Percentiles rank a stretch among this genome's conserved stretches.
phyloP scores from a whole-genome alignment of 176 grass and related monocot genomes.

The Calamus simplicifolius region DNA sequence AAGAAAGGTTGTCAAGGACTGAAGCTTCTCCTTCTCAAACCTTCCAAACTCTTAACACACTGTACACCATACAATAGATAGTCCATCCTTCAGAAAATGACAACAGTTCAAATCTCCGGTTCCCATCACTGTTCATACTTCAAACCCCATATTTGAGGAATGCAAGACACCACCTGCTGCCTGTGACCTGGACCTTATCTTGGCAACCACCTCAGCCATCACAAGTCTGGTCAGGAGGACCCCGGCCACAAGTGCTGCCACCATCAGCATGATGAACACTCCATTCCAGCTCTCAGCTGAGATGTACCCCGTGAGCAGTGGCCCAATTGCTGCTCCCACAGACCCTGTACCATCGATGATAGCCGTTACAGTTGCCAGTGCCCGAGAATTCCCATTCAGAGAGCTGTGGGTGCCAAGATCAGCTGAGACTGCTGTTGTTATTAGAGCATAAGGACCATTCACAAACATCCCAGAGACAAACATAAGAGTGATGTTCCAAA shows the following conservation, averaged over 20 bases:
- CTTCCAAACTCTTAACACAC: no score
- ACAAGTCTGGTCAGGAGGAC: constrained; percentile 59
- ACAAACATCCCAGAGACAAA: constrained; percentile 61
- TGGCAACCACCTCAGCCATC: constrained; percentile 31
- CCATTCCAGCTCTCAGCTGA: constrained; percentile 63
- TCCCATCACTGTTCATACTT: no score
- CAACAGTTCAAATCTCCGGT: no score
- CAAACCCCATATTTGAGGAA: no score
- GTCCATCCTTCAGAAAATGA: no score
- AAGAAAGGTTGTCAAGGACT: no score
- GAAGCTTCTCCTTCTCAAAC: no score
- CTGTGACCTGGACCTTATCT: no score
- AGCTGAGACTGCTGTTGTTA: constrained; percentile 74
- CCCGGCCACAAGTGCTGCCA: constrained; percentile 52
- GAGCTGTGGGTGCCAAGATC: constrained; percentile 86
- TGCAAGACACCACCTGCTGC: no score
- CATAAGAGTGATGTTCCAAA: constrained; percentile 59
- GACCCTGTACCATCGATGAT: constrained; percentile 86
- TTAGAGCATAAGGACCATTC: constrained; percentile 76
- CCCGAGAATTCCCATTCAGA: constrained; percentile 68
- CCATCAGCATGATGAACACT: constrained; percentile 85
- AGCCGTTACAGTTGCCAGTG: constrained; percentile 75
- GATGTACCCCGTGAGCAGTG: constrained; percentile 83
- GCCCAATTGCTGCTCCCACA: constrained; percentile 62
- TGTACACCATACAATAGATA: no score